Evolutionary conservation across 2,329 filamentous ascomycete genomes (phyloP), one percentile per base, ranked within the genome.

Genomic region (Arthrobotrys sinensis): DNA sequence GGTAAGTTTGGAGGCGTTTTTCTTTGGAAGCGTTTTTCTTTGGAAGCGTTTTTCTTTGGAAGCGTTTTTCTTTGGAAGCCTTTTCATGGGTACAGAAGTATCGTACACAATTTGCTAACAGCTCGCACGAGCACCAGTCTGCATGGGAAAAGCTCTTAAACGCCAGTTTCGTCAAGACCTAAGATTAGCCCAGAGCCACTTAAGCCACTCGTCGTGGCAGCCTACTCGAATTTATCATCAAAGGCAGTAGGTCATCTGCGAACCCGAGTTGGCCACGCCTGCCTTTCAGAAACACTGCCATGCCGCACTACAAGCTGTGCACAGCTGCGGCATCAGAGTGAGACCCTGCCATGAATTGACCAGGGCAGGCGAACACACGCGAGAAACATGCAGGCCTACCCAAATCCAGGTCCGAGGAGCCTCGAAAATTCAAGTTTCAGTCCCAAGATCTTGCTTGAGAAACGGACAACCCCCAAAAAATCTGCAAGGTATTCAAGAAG

Each of bases 301-400:
- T 60, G 55, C 55, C 55, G 55, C 55, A 60, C 21, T 43, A 60
- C 19, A 43, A 4, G 1, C 16, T 40, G 55, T 43, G 55, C 52
- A 36, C 19, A 28, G 55, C 55, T 57, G 55, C 55, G 55, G 55
- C 55, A 36, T 60, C 55, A 60, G 55, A 60, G 55, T 60, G 55
- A 60, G 55, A 60, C 34, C 5, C 12, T 3, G 12, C 40, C 40
- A n/a, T 45, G n/a, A 45, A 14, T 16, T 16, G 12, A 16, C 40
- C 55, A 60, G 55, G 36, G 36, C 55, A 24, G 36, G 53, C 53
- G 34, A 60, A 55, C 4, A 2, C 34, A 38, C 11, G 32, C 52
- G 52, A 57, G n/a, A 11, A 57, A 38, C 10, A 36, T 45, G 52
- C 7, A 14, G 34, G n/a, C 52, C 40, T 8, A 45, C 40, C 40